These are phyloP conservation scores for Petunia hybrid DNA, from an alignment of 305 asterid species.

Conservation along the genomic window DNA sequence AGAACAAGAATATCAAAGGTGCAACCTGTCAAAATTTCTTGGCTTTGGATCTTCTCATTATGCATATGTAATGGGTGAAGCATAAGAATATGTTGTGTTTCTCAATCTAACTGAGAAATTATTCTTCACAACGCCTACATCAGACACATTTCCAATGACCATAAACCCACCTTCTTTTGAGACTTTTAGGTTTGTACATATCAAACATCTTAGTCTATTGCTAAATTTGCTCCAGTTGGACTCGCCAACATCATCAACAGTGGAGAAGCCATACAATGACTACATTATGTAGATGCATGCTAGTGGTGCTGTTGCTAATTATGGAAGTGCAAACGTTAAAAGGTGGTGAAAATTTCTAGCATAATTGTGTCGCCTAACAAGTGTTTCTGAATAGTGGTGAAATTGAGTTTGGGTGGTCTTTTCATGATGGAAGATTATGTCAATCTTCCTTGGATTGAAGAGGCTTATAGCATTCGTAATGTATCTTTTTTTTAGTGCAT, in stretches of 20 bases:
- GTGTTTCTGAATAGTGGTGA: constrained; percentile 52
- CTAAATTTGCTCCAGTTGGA: constrained; percentile 73
- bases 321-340: constrained; percentile 51
- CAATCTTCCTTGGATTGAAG: constrained; percentile 57
- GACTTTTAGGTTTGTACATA: constrained; percentile 67
- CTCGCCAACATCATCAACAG: constrained; percentile 66
- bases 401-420: constrained; percentile 59
- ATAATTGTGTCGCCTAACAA: constrained; percentile 58
- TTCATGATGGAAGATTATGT: constrained; percentile 56
- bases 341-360: constrained; percentile 68
- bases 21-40: too few relatives aligned
- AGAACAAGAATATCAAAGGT: too few relatives aligned
- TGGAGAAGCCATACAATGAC: constrained; percentile 65
- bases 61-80: constrained; percentile 54
- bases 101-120: constrained; percentile 53
- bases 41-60: too few relatives aligned
- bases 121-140: constrained; percentile 38
- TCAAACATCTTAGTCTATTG: constrained; percentile 44
- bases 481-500: constrained; percentile 46
- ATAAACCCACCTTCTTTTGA: constrained; percentile 66
- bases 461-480: constrained; percentile 60
- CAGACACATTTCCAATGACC: constrained; percentile 52
- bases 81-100: constrained; percentile 69
- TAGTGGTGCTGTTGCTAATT: neutral
- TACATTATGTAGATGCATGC: constrained; percentile 47